Conservation (phyloP, 305 asterid genomes). For the Solanum chacoense region DNA sequence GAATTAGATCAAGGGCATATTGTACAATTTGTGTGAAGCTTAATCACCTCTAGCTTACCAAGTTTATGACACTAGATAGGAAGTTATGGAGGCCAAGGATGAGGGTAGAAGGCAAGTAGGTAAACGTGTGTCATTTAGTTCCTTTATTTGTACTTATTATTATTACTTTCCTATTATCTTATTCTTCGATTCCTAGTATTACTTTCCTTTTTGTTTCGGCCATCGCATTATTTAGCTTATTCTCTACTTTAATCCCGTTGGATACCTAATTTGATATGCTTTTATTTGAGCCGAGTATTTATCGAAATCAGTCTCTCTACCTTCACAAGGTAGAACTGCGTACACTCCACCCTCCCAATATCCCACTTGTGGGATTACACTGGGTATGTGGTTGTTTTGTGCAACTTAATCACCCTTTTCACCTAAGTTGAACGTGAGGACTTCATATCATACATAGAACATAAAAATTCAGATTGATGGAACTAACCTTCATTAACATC, state of each 20-base stretch:
- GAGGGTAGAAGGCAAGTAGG: neutral
- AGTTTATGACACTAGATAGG: neutral
- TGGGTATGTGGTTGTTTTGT: neutral
- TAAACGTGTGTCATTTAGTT: neutral
- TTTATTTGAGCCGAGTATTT: neutral
- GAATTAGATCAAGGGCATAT: neutral
- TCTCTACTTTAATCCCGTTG: neutral
- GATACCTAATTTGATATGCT: neutral
- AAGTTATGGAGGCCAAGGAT: neutral
- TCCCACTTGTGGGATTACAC: neutral
- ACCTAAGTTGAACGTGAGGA: constrained; percentile 1
- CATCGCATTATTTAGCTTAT: neutral
- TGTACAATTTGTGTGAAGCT: neutral
- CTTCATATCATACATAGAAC: neutral
- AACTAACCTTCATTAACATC: constrained; percentile 65
- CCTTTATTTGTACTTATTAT: neutral
- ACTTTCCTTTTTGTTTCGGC: neutral
- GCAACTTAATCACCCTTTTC: neutral
- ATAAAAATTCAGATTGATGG: neutral
- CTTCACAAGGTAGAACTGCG: neutral
- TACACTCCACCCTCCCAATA: neutral
- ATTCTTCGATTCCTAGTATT: neutral
- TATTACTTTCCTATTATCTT: neutral
- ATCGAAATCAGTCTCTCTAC: neutral
- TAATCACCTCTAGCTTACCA: neutral